Evolutionary conservation across 225 moss, liverwort and hornwort species (phyloP), one percentile per base, ranked within the genome.

Genomic region (Bryum argenteum): DNA sequence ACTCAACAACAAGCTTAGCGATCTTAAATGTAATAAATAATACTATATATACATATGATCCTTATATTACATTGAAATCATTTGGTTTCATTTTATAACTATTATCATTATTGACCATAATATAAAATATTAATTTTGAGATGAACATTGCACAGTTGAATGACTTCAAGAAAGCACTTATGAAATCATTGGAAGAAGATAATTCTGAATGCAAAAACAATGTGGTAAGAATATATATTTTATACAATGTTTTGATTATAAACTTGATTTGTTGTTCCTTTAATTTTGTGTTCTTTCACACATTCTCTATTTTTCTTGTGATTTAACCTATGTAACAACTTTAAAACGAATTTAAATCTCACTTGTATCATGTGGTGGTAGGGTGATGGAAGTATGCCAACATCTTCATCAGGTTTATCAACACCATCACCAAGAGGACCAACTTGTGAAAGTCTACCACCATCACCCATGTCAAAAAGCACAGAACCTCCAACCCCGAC

Each of bases 101-200:
- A 33, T 33, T 38, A 13, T 43, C 11, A 23, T 40, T 45, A 24
- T 24, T 17, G 10, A 56, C 56, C 9, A 42, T 13, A 1, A 39
- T 10, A 43, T 60, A 33, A 5, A 0, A 33, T 33, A 33, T 56
- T 28, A 0, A 10, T 14, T 48, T 38, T 24, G 42, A 22, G 10
- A 6, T 57, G 50, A 12, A 17, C 51, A 58, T 17, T 21, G 1
- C 24, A 22, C 77, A 86, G 85, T 77, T 86, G 69, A 71, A 82
- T 9, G 74, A 75, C 2, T 86, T 86, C 74, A 86, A 86, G 68
- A 80, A 65, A 26, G 71, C 77, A 18, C 61, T 82, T 70, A 56
- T 77, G 21, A 77, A 77, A 77, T 75, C 82, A 2, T 23, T 80
- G 38, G 74, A 80, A 18, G 17, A 63, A 43, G 74, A 51, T 39